Base-by-base conservation (phyloP, 129 eudicot species). In the Artemisia annua region DNA sequence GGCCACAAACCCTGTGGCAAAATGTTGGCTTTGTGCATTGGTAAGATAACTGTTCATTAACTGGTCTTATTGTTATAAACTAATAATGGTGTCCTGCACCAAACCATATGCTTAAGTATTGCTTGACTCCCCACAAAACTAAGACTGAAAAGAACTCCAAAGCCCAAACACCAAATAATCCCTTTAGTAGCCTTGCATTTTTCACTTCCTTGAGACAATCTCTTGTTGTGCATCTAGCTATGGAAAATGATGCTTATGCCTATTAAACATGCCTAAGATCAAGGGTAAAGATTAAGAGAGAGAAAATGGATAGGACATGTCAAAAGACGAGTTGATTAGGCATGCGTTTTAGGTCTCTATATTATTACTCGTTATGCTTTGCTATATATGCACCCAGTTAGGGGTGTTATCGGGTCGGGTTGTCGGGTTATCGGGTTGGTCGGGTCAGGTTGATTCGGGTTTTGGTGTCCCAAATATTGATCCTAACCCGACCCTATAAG, bases 71-170 rank as follows among this genome's bases (percentile, higher is more conserved):
- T n/a, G 16, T 17, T 58, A 72, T 24, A 59, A 72, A 44, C 46
- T 48, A 43, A 58, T 72, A 72, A 15, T 46, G 11, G 58, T 22
- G 49, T 15, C 64, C 11, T 60, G 46, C 28, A 44, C 59, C 60
- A 72, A 59, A 59, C 58, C 16, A 60, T 48, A 58, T 60, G 48
- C 68, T 26, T 59, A 72, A 15, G 68, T 48, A 72, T n/a, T 60
- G 17, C 28, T 48, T 60, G 18, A 39, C 61, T 59, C 15, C 58
- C 48, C 4, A 20, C 26, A 19, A 22, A 58, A 10, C n/a, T 8
- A 57, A 19, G 57, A 66, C 55, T 71, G 20, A 44, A 28, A 71
- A 43, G 46, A 46, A 58, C 3, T 3, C 9, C 64, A n/a, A 46
- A 58, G 1, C 1, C 17, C 64, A n/a, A 51, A 59, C 57, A 58